A percentile compares a stretch with the other conserved stretches of the same genome.
These are phyloP conservation scores for Stellera chamaejasme DNA, from an alignment of 345 rosid species.

Conservation along the genomic window DNA sequence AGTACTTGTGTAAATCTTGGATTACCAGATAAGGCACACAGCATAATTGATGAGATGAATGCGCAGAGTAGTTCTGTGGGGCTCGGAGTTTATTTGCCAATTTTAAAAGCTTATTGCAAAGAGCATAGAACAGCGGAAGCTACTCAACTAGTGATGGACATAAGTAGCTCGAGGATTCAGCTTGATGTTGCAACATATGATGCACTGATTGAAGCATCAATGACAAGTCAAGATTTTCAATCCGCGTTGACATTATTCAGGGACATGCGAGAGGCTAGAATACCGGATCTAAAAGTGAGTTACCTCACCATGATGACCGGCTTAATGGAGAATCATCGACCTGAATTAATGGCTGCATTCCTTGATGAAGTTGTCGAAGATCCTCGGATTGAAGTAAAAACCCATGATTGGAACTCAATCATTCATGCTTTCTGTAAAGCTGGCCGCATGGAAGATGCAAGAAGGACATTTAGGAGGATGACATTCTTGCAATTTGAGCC, in stretches of 20 bases:
- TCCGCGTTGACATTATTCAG: conserved; percentile 85
- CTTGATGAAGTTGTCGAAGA: conserved; percentile 90
- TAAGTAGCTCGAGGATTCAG: conserved; percentile 61
- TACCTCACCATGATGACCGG: conserved; percentile 88
- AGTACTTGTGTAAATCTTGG: conserved; percentile 74
- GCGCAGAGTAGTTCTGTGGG: conserved; percentile 56
- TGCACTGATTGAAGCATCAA: conserved; percentile 74
- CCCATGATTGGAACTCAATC: conserved; percentile 97
- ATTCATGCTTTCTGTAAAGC: conserved; percentile 94
- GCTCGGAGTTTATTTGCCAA: conserved; percentile 77
- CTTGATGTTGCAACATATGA: conserved; percentile 55
- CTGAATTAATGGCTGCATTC: conserved; percentile 87
- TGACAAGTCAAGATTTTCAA: conserved; percentile 83
- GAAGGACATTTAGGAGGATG: conserved; percentile 92
- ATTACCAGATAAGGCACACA: conserved; percentile 73
- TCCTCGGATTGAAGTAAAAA: conserved; percentile 76
- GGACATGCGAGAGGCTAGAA: conserved; percentile 80
- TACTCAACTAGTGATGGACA: conserved; percentile 78
- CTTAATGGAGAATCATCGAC: conserved; percentile 67
- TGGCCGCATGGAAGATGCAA: conserved; percentile 75
- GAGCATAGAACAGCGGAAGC: conserved; percentile 86
- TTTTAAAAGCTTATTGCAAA: conserved; percentile 73
- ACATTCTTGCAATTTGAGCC: conserved; percentile 66
- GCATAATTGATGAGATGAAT: conserved; percentile 74
- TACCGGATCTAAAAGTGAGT: conserved; percentile 55